Evolutionary conservation across 345 rosid genomes (phyloP).

Genomic region (Aethionema arabicum): DNA sequence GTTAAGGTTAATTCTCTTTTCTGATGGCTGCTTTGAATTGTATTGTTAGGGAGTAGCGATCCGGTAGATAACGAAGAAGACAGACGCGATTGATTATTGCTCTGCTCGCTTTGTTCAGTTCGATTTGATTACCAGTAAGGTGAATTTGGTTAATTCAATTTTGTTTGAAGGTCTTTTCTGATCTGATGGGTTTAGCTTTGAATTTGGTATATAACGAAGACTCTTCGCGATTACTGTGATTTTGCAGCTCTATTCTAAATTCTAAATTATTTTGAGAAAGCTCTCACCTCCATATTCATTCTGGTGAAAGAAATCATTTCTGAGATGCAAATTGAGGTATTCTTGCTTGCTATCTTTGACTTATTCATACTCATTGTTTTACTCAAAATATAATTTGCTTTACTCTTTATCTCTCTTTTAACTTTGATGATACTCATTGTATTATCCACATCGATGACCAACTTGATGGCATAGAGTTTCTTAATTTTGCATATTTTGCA

Average conservation of each 20-base stretch:
- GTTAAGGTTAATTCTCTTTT: too few relatives aligned
- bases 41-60: too few relatives aligned
- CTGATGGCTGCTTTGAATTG: too few relatives aligned
- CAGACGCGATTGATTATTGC: too few relatives aligned
- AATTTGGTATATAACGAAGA: too few relatives aligned
- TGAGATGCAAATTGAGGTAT: constrained; percentile 53
- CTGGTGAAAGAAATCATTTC: constrained; percentile 38
- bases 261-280: constrained; percentile 61
- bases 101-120: too few relatives aligned
- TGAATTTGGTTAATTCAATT: too few relatives aligned
- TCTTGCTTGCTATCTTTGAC: constrained; percentile 20
- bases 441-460: constrained; percentile 94
- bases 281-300: constrained; percentile 83
- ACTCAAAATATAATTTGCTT: constrained; percentile 26
- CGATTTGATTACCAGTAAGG: too few relatives aligned
- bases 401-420: not conserved
- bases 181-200: too few relatives aligned
- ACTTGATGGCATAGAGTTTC: constrained; percentile 66
- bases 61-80: too few relatives aligned
- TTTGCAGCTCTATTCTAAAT: constrained; percentile 72
- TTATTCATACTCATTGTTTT: constrained; percentile 2
- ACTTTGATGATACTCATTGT: constrained; percentile 49
- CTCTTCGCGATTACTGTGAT: too few relatives aligned
- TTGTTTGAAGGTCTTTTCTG: too few relatives aligned
- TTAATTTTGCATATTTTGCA: constrained; percentile 37